phyloP scores from a whole-genome alignment of 768 basidiomycete genomes.

The Favolaschia claudopus region DNA sequence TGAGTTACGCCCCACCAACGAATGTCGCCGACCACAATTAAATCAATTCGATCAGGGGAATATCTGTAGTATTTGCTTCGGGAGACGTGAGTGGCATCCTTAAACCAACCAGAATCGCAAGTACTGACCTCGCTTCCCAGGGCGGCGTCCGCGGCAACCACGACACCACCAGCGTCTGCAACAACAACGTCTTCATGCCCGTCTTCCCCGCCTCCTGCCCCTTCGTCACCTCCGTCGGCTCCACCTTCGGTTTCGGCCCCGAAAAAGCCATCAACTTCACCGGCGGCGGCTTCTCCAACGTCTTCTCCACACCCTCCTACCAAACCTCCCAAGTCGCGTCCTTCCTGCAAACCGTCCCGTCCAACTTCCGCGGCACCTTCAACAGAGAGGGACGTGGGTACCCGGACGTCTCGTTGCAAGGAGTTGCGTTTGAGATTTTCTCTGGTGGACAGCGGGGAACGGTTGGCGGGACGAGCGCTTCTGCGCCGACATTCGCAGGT shows the following conservation, averaged over 20 bases:
- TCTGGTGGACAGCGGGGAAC: neutral
- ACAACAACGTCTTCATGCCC: constrained; percentile 37
- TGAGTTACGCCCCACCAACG: too few relatives aligned
- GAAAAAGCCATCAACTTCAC: constrained; percentile 25
- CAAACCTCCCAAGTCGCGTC: constrained; percentile 35
- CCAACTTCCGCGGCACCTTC: constrained; percentile 45
- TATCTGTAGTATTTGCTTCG: neutral
- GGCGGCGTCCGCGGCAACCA: constrained; percentile 5
- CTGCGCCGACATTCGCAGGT: neutral
- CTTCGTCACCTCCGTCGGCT: neutral
- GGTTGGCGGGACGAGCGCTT: constrained; percentile 1
- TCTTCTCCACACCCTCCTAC: constrained; percentile 42
- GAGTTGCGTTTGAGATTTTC: neutral
- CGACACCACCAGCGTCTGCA: neutral
- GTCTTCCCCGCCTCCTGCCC: constrained; percentile 6
- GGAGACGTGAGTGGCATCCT: neutral
- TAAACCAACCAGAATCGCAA: too few relatives aligned
- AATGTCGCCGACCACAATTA: too few relatives aligned
- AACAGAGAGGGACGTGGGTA: constrained; percentile 39
- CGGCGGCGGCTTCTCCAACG: constrained; percentile 50
- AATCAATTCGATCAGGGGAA: too few relatives aligned
- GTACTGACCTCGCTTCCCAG: neutral
- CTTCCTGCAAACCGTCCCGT: constrained; percentile 40
- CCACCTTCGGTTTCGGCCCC: neutral
- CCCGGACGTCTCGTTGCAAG: constrained; percentile 9